Evolutionary conservation across 1,284 basidiomycete genomes (phyloP), one percentile per base, ranked within the genome.

Genomic region (Malassezia furfur): DNA sequence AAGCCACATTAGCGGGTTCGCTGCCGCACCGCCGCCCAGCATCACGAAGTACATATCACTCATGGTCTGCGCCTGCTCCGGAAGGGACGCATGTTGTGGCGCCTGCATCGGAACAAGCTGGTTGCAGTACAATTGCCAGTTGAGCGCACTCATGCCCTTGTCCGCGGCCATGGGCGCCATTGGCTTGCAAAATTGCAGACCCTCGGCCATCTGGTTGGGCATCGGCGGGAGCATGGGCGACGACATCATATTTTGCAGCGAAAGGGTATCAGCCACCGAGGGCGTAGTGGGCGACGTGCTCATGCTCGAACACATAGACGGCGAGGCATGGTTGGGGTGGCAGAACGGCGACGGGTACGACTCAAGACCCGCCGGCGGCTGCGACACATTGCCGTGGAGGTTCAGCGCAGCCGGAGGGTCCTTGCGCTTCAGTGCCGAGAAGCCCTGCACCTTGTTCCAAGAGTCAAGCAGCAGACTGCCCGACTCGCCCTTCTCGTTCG

Each of bases 371-470:
- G 31, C 7, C 22, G 43, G 4, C 15, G 50, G 17, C 19, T 36
- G 41, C 9, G n/a, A 12, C n/a, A 32, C 17, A 10, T 15, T 25
- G 17, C 36, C 21, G 8, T 10, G 6, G 28, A 55, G 25, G 30
- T 50, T 49, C 17, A 55, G 39, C 4, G 53, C 40, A 14, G 53
- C 47, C 12, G 53, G 53, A 10, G 48, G 40, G 3, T 34, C 48
- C 35, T 56, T 56, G 25, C 48, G 48, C 31, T 40, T 21, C 14
- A 50, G 25, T 7, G 54, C 45, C n/a, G 40, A 28, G 31, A 49
- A 50, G 17, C 54, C 54, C n/a, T 56, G 54, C 5, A 56, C 48
- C 19, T 51, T 56, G 28, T 34, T 50, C 48, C 48, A 51, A 3
- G 41, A 38, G n/a, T 50, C 37, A 15, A 47, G 25, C 25, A 31